phyloP scores from a whole-genome alignment of 1,284 basidiomycete genomes.

The Malassezia obtusa region DNA sequence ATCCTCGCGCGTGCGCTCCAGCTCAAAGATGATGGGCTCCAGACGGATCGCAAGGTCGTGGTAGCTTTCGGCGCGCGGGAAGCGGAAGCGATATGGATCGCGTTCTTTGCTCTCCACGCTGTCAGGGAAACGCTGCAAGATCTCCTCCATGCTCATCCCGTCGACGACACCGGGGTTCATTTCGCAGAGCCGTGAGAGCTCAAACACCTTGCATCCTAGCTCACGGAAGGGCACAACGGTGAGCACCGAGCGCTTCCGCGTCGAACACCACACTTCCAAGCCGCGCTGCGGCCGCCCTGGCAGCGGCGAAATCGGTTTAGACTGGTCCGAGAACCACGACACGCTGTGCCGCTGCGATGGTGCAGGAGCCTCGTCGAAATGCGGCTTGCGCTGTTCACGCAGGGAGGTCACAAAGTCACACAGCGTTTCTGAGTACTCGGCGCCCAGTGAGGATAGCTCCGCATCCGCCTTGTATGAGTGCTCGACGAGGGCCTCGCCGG shows the following conservation, averaged over 20 bases:
- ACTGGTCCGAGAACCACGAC: conserved; percentile 11
- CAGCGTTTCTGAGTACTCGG: conserved; percentile 75
- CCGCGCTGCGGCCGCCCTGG: conserved; percentile 14
- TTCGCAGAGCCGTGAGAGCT: conserved; percentile 91
- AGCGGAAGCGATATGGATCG: conserved; percentile 83
- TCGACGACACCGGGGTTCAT: conserved; percentile 79
- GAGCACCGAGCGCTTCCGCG: conserved; percentile 80
- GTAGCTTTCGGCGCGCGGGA: conserved; percentile 58
- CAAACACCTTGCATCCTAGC: conserved; percentile 60
- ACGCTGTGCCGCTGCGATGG: conserved; percentile 10
- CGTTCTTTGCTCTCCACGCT: conserved; percentile 86
- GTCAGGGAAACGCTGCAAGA: conserved; percentile 76
- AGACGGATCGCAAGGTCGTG: conserved; percentile 60
- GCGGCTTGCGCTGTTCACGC: conserved; percentile 18
- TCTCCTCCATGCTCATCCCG: conserved; percentile 80
- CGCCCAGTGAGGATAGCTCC: conserved; percentile 83
- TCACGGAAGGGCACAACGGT: conserved; percentile 88
- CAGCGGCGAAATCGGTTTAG: background rate
- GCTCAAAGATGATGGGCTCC: conserved; percentile 71
- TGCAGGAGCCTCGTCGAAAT: conserved; percentile 35
- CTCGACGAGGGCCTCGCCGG: conserved; percentile 62
- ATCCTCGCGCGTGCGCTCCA: conserved; percentile 70
- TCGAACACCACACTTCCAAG: conserved; percentile 85
- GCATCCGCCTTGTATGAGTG: conserved; percentile 98
- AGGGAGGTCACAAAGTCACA: conserved; percentile 40